Conservation (phyloP, 192 early-diverging fungal genomes). For the Linnemannia zychae region DNA sequence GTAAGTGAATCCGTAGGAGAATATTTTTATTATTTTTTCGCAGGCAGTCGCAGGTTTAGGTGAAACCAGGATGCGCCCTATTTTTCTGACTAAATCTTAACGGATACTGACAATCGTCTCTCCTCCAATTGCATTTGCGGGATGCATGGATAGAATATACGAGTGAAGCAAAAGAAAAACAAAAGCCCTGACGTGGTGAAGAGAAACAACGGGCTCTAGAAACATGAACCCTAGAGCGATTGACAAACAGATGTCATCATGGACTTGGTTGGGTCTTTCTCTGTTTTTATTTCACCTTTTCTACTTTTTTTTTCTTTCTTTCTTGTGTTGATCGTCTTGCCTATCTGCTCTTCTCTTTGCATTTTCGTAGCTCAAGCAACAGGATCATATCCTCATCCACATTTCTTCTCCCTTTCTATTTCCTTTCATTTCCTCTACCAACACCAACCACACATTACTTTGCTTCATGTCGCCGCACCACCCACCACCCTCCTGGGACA, state of each 20-base stretch:
- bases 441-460: too few species aligned
- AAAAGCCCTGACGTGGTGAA: background rate
- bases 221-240: background rate
- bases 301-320: background rate
- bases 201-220: background rate
- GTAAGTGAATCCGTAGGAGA: slow-evolving; percentile 1
- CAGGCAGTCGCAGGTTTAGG: background rate
- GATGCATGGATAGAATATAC: background rate
- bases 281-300: background rate
- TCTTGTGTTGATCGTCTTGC: background rate
- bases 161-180: background rate
- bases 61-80: background rate
- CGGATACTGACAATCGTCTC: background rate
- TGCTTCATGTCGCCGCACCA: too few species aligned
- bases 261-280: background rate
- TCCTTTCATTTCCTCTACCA: background rate
- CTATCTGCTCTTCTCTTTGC: background rate
- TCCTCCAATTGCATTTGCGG: too few species aligned
- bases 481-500: too few species aligned
- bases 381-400: background rate
- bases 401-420: background rate
- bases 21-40: background rate
- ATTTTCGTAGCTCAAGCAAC: background rate
- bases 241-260: background rate
- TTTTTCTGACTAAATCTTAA: background rate